Conservation (phyloP, 1,284 basidiomycete genomes). For the Ustilago shanxiensis region DNA sequence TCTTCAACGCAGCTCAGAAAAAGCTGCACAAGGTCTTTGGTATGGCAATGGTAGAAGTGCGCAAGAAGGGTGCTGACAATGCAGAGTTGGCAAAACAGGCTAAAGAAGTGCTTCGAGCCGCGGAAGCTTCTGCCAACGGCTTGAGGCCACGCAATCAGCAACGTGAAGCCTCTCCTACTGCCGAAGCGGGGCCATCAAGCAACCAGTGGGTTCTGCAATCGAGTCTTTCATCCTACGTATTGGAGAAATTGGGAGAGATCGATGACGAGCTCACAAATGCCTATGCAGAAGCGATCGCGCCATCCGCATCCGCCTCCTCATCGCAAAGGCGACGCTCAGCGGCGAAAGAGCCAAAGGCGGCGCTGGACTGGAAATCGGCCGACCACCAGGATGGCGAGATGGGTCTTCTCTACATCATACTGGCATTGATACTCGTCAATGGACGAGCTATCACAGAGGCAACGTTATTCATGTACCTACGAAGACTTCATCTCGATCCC, state of each 20-base stretch:
- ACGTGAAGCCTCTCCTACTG: constrained; percentile 7
- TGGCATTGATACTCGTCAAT: constrained; percentile 68
- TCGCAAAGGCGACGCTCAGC: constrained; percentile 13
- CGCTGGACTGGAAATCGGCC: constrained; percentile 41
- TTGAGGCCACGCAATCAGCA: constrained; percentile 23
- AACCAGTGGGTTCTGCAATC: constrained; percentile 41
- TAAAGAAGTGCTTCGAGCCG: constrained; percentile 29
- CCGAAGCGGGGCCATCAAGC: constrained; percentile 18
- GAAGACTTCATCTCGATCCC: constrained; percentile 31
- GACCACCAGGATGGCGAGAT: constrained; percentile 58
- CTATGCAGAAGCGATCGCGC: constrained; percentile 10
- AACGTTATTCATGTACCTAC: constrained; percentile 35
- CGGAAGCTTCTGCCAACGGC: constrained; percentile 33
- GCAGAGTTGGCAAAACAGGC: constrained; percentile 42
- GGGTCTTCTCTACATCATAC: constrained; percentile 65
- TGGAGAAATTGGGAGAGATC: constrained; percentile 10
- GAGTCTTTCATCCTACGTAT: constrained; percentile 13
- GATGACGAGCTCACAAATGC: constrained; percentile 27
- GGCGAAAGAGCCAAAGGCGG: constrained; percentile 17
- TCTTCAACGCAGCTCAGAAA: constrained; percentile 61
- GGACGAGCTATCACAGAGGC: constrained; percentile 66
- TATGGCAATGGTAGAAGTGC: constrained; percentile 56
- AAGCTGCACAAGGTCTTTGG: constrained; percentile 54
- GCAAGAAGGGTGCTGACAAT: constrained; percentile 54
- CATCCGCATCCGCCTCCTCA: constrained; percentile 6